Percentiles rank a stretch among this genome's conserved stretches.
Conservation (phyloP, 2,329 filamentous ascomycete genomes). For the Hymenoscyphus fraxineus region DNA sequence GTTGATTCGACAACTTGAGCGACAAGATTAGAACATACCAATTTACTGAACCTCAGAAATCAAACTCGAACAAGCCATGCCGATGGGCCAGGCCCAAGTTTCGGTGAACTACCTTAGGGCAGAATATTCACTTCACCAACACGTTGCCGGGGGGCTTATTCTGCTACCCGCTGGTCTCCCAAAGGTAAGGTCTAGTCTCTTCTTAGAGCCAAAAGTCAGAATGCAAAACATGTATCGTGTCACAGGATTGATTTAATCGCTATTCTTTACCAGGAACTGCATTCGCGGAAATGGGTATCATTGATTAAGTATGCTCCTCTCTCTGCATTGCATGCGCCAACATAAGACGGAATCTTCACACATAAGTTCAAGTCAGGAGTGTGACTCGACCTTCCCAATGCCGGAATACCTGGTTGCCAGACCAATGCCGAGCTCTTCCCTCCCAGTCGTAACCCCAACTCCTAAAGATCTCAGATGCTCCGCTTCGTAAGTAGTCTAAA, state of each 20-base stretch:
- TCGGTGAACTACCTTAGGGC: too few relatives aligned
- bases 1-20: too few relatives aligned
- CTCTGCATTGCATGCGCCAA: neutral
- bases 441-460: neutral
- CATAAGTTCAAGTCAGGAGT: neutral
- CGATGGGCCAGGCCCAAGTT: too few relatives aligned
- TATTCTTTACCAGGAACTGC: neutral
- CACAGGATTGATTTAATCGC: neutral
- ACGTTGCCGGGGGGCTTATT: too few relatives aligned
- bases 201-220: neutral
- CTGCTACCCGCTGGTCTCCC: too few relatives aligned
- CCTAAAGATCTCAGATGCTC: neutral
- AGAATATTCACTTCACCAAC: too few relatives aligned
- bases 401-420: neutral
- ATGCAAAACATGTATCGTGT: neutral
- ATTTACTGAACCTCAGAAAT: too few relatives aligned
- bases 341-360: neutral
- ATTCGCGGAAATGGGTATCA: slow-evolving; percentile 5
- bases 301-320: neutral
- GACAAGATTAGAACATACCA: too few relatives aligned
- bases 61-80: too few relatives aligned
- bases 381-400: neutral
- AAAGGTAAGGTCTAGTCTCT: too few relatives aligned
- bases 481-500: neutral
- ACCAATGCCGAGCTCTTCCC: neutral